A percentile compares a stretch with the other conserved stretches of the same genome.
phyloP scores from a whole-genome alignment of 371 early-diverging fungal species.

The Mucor plumbeus region DNA sequence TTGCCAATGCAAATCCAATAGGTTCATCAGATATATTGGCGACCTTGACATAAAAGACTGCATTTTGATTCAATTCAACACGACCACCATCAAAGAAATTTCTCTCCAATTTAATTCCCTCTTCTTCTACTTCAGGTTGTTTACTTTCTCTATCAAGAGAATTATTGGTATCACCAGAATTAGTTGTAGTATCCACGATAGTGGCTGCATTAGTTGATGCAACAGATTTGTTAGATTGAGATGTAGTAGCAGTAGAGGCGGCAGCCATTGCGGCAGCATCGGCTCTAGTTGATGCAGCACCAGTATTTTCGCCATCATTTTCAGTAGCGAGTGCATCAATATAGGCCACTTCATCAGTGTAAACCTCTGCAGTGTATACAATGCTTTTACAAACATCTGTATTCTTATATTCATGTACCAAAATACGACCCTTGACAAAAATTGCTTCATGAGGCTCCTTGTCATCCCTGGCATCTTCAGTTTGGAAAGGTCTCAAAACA shows the following conservation, averaged over 20 bases:
- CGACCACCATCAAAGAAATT: slow-evolving; percentile 63
- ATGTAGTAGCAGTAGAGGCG: background rate
- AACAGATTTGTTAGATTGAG: background rate
- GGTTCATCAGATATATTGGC: slow-evolving; percentile 52
- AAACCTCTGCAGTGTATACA: slow-evolving; percentile 59
- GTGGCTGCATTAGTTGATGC: background rate
- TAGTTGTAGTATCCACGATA: background rate
- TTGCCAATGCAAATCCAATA: slow-evolving; percentile 43
- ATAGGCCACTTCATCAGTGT: slow-evolving; percentile 47
- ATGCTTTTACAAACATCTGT: slow-evolving; percentile 86
- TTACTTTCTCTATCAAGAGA: background rate
- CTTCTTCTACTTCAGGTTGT: slow-evolving; percentile 8
- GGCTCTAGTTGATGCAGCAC: slow-evolving; percentile 1
- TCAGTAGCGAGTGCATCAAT: slow-evolving; percentile 37
- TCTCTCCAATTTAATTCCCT: slow-evolving; percentile 51
- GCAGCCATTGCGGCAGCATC: background rate
- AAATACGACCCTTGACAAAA: slow-evolving; percentile 60
- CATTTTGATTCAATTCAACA: slow-evolving; percentile 58
- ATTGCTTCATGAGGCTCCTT: slow-evolving; percentile 1
- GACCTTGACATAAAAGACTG: slow-evolving; percentile 64
- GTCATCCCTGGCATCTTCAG: background rate
- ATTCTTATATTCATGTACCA: slow-evolving; percentile 91
- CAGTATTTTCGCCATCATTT: slow-evolving; percentile 18
- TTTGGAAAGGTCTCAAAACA: slow-evolving; percentile 40
- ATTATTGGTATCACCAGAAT: background rate